A percentile compares a stretch with the other conserved stretches of the same genome.
Evolutionary conservation across 768 basidiomycete species (phyloP).

Genomic region (Rhodotorula taiwanensis): DNA sequence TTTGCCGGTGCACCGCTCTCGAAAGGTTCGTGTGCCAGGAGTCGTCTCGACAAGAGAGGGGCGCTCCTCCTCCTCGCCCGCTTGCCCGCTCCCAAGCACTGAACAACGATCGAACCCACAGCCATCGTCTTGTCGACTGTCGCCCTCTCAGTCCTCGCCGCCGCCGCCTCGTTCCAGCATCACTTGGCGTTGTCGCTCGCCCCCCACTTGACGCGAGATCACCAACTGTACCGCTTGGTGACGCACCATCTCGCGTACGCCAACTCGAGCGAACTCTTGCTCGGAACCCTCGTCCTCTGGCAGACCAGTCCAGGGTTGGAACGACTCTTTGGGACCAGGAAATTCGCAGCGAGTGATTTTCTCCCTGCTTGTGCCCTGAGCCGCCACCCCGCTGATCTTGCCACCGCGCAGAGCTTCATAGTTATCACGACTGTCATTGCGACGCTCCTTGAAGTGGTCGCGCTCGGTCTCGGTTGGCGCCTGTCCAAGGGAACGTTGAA

Average conservation of each 20-base stretch:
- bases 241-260: slow-evolving; percentile 68
- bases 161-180: slow-evolving; percentile 17
- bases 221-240: slow-evolving; percentile 77
- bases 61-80: not conserved
- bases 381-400: not conserved
- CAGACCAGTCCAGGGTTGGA: slow-evolving; percentile 66
- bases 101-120: not conserved
- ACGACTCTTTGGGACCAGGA: slow-evolving; percentile 75
- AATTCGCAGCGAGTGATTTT: slow-evolving; percentile 55
- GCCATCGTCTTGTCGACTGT: slow-evolving; percentile 1
- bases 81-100: not conserved
- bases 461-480: slow-evolving; percentile 3
- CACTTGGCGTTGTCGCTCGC: slow-evolving; percentile 22
- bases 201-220: slow-evolving; percentile 35
- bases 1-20: slow-evolving; percentile 33
- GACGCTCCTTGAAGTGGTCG: not conserved
- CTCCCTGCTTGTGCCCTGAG: too few species aligned
- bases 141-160: slow-evolving; percentile 7
- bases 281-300: slow-evolving; percentile 68
- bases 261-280: slow-evolving; percentile 76
- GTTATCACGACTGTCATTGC: slow-evolving; percentile 2
- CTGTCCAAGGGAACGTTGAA: not conserved
- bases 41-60: too few species aligned
- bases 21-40: slow-evolving; percentile 14
- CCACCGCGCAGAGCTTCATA: slow-evolving; percentile 20